Evolutionary conservation across 2,329 filamentous ascomycete genomes (phyloP).

Genomic region (Knoxdaviesia proteae): DNA sequence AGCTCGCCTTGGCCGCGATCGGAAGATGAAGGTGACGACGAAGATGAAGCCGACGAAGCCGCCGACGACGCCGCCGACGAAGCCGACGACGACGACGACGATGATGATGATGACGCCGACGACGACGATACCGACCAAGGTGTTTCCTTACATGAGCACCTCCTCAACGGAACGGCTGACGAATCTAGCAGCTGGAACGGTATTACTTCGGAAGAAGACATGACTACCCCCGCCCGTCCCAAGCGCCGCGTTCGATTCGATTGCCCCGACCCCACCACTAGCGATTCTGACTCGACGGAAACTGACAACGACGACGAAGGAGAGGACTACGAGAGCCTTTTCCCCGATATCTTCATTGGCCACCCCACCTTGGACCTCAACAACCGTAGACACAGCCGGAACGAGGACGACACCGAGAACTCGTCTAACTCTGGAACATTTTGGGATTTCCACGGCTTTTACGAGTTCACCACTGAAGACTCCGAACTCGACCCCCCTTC

Average conservation of each 20-base stretch:
- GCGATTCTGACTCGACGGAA: constrained; percentile 46
- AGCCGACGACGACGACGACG: constrained; percentile 18
- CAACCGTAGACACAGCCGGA: constrained; percentile 43
- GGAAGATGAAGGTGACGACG: constrained; percentile 12
- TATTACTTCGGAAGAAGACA: constrained; percentile 26
- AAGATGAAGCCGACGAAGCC: constrained; percentile 17
- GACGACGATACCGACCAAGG: constrained; percentile 16
- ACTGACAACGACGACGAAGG: constrained; percentile 23
- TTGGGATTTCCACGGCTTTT: constrained; percentile 39
- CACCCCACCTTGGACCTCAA: constrained; percentile 49
- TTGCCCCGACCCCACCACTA: constrained; percentile 26
- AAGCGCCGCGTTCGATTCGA: constrained; percentile 57
- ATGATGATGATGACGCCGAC: constrained; percentile 18
- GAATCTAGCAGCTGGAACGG: constrained; percentile 34
- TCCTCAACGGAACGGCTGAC: constrained; percentile 9
- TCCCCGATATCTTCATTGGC: constrained; percentile 60
- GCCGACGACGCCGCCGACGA: constrained; percentile 16
- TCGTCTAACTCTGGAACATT: constrained; percentile 36
- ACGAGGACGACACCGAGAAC: constrained; percentile 45
- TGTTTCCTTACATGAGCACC: constrained; percentile 11
- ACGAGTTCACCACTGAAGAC: constrained; percentile 15
- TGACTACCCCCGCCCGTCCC: constrained; percentile 18
- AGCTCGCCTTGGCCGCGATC: constrained; percentile 29
- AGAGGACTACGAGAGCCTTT: constrained; percentile 37
- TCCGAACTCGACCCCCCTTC: constrained; percentile 17